phyloP scores from a whole-genome alignment of 768 basidiomycete species.

The Boletales sp. region DNA sequence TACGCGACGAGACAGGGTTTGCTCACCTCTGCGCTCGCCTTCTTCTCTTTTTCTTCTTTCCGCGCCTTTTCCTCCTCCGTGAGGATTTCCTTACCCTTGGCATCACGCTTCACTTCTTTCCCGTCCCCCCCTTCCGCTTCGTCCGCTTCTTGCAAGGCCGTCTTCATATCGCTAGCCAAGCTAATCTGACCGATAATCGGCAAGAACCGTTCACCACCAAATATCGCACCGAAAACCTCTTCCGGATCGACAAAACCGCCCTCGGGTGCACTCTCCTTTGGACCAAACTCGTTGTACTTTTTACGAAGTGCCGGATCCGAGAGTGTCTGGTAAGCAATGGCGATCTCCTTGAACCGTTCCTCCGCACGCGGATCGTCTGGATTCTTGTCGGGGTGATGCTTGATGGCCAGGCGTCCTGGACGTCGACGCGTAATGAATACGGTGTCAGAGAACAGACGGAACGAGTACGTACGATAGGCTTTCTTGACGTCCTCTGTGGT shows the following conservation, averaged over 20 bases:
- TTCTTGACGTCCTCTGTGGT: constrained; percentile 86
- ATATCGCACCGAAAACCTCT: constrained; percentile 77
- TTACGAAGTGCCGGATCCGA: constrained; percentile 71
- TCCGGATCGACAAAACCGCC: constrained; percentile 89
- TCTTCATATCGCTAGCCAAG: constrained; percentile 89
- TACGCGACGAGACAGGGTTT: constrained; percentile 1
- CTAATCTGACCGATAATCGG: constrained; percentile 89
- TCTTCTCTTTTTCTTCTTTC: constrained; percentile 69
- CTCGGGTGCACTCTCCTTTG: constrained; percentile 76
- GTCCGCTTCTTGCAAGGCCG: constrained; percentile 83
- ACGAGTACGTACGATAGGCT: constrained; percentile 62
- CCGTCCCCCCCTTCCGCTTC: constrained; percentile 54
- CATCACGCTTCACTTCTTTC: constrained; percentile 44
- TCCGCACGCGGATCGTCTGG: constrained; percentile 81
- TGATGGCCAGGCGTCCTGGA: constrained; percentile 79
- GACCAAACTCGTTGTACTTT: constrained; percentile 91
- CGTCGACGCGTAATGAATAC: constrained; percentile 1
- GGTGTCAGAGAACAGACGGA: background rate
- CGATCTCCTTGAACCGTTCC: constrained; percentile 87
- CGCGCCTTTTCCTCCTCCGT: constrained; percentile 70
- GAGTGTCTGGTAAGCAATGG: constrained; percentile 84
- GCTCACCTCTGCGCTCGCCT: constrained; percentile 63
- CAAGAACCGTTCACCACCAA: constrained; percentile 83
- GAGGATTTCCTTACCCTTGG: constrained; percentile 51
- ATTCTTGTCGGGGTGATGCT: constrained; percentile 92